phyloP scores from a whole-genome alignment of 306 rosid species.

The Cicer yamashitae region DNA sequence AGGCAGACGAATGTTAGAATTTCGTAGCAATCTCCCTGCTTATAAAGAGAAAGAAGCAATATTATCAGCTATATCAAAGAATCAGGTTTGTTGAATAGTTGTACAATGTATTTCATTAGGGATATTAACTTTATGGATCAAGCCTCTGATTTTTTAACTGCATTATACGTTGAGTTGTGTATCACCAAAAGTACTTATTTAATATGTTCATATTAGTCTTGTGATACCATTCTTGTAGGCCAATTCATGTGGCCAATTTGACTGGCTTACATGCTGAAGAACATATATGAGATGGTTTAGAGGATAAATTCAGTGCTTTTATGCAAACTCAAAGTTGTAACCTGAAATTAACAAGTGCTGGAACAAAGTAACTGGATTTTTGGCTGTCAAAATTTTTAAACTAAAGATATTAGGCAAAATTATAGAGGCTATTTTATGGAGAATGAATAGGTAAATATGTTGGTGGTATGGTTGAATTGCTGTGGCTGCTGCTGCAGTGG shows the following conservation, averaged over 20 bases:
- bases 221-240: slow-evolving; percentile 28
- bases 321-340: neutral
- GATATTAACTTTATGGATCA: slow-evolving; percentile 27
- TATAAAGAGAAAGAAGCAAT: slow-evolving; percentile 82
- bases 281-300: slow-evolving; percentile 28
- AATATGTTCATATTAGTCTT: slow-evolving; percentile 19
- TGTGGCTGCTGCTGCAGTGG: neutral
- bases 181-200: slow-evolving; percentile 9
- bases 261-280: slow-evolving; percentile 19
- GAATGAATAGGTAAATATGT: slow-evolving; percentile 24
- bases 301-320: slow-evolving; percentile 19
- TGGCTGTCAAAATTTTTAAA: neutral
- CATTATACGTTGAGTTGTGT: slow-evolving; percentile 22
- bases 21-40: slow-evolving; percentile 85
- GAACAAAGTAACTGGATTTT: slow-evolving; percentile 11
- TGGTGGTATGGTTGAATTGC: slow-evolving; percentile 20
- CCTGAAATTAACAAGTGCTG: neutral
- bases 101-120: slow-evolving; percentile 25
- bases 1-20: slow-evolving; percentile 78
- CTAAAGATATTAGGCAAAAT: neutral
- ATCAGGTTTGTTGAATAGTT: slow-evolving; percentile 70
- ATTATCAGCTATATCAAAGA: slow-evolving; percentile 65
- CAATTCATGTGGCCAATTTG: slow-evolving; percentile 18
- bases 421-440: neutral
- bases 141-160: slow-evolving; percentile 28